Conservation (phyloP, 1,284 basidiomycete species). For the Puccinia horiana region DNA sequence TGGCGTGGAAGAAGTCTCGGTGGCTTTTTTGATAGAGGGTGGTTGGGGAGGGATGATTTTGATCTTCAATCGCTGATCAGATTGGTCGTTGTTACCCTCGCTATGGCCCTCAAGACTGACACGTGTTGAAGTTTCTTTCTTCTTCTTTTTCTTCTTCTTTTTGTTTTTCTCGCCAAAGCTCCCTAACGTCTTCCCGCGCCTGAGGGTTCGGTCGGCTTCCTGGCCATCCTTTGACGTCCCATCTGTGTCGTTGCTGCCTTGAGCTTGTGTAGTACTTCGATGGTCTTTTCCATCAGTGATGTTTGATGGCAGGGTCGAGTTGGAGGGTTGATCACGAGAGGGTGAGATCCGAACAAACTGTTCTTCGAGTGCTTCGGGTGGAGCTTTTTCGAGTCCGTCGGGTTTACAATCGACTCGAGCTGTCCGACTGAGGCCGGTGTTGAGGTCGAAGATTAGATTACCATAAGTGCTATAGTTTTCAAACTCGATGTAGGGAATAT, state of each 20-base stretch:
- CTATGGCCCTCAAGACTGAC: neutral
- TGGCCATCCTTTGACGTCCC: neutral
- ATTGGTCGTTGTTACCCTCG: neutral
- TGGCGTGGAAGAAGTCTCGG: neutral
- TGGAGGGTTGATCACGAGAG: neutral
- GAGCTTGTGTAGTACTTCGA: neutral
- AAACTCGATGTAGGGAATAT: slow-evolving; percentile 39
- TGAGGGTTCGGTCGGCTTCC: neutral
- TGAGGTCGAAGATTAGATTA: slow-evolving; percentile 39
- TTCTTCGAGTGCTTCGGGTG: slow-evolving; percentile 39
- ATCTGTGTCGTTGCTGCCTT: neutral
- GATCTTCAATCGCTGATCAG: slow-evolving; percentile 16
- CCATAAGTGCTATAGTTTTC: slow-evolving; percentile 32
- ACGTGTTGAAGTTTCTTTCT: slow-evolving; percentile 1
- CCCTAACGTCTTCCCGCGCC: slow-evolving; percentile 14
- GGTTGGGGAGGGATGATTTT: slow-evolving; percentile 37
- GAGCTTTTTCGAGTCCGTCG: slow-evolving; percentile 44
- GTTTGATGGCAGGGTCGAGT: neutral
- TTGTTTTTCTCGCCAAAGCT: slow-evolving; percentile 26
- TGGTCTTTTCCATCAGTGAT: slow-evolving; percentile 3
- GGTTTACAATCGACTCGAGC: slow-evolving; percentile 29
- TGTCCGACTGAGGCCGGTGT: slow-evolving; percentile 28
- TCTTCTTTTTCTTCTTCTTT: slow-evolving; percentile 22
- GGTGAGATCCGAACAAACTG: slow-evolving; percentile 23
- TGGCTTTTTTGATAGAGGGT: neutral